Evolutionary conservation across 208 protist species (phyloP), one percentile per base, ranked within the genome.

Genomic region (Novymonas esmeraldas): DNA sequence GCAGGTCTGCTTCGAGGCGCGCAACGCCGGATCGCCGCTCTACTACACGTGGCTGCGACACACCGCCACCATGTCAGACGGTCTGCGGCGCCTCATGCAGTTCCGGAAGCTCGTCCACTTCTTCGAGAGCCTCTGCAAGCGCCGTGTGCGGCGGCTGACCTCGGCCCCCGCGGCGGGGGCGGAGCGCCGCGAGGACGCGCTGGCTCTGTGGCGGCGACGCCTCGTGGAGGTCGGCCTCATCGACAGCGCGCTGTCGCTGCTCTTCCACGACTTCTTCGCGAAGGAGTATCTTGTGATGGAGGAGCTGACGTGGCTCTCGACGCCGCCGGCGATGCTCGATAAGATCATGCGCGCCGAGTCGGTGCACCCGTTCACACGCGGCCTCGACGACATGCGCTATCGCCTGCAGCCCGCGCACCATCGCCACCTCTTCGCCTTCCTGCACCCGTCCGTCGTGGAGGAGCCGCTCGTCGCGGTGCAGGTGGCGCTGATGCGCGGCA

Each of bases 391-490:
- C 64, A 81, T 96, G 78, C 89, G 89, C 58, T 41, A 75, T 22
- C 84, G 91, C 26, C 59, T 93, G 57, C 84, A 88, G 64, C 87
- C 87, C 13, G 70, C 87, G 7, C 69, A 75, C 44, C 64, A 90
- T 51, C 73, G 91, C 26, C 82, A 92, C 63, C 59, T 94, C 45
- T 96, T 93, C 66, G 84, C 84, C 24, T 93, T 96, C 64, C 76
- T 93, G 33, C 91, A 96, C 63, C 85, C 91, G 11, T 61, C 79
- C 16, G 81, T 96, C 18, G 84, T 87, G 36, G 87, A 92, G 72
- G 87, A 92, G 72, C 90, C 90, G 36, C 80, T 96, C 20, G 88
- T 94, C 31, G 79, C 87, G 11, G 83, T 96, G 44, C 90, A 96
- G 70, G 90, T 96, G 28, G 85, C 90, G 4, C 67, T 93, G 11